phyloP scores from a whole-genome alignment of 2,329 filamentous ascomycete genomes.

The Pseudocercospora vitis region DNA sequence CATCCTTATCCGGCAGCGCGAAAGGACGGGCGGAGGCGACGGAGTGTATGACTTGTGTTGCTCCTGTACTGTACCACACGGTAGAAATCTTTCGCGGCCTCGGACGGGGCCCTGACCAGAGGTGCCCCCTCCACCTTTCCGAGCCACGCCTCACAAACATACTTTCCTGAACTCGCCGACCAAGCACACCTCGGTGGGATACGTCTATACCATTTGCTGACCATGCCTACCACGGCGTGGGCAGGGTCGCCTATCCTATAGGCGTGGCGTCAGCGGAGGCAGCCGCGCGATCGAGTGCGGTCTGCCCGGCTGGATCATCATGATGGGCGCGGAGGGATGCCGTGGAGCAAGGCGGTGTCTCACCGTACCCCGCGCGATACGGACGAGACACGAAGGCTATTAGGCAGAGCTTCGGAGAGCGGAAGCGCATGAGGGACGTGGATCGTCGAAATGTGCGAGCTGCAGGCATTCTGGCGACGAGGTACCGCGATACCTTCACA shows the following conservation, averaged over 20 bases:
- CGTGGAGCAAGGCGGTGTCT: constrained; percentile 10
- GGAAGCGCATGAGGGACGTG: not conserved
- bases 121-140: constrained; percentile 6
- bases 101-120: constrained; percentile 4
- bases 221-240: constrained; percentile 10
- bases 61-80: no score
- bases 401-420: constrained; percentile 9
- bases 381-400: constrained; percentile 1
- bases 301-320: no score
- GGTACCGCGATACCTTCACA: not conserved
- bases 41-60: no score
- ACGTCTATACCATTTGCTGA: constrained; percentile 6
- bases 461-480: not conserved
- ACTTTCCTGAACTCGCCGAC: constrained; percentile 10
- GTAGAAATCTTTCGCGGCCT: constrained; percentile 3
- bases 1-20: not conserved
- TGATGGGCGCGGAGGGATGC: no score
- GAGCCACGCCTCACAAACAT: constrained; percentile 3
- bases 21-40: constrained; percentile 2
- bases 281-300: not conserved
- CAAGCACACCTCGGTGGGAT: not conserved
- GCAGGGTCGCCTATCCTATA: not conserved
- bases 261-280: constrained; percentile 4
- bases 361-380: constrained; percentile 6
- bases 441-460: not conserved